Evolutionary conservation across 257 asterid species (phyloP).

Genomic region (Solanum etuberosum): DNA sequence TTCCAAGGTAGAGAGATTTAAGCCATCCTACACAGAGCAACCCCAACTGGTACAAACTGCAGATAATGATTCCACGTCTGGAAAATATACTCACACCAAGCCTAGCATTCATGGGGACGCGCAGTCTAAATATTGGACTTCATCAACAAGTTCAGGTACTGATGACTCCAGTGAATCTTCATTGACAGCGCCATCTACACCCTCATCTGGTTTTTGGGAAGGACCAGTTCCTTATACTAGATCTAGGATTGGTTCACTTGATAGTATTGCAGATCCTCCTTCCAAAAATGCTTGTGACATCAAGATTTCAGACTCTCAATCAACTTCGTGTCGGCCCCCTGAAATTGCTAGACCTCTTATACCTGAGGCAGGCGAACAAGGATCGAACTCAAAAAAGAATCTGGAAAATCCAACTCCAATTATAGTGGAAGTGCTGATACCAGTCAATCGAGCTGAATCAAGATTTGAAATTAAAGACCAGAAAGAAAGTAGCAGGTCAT

Average conservation of each 20-base stretch:
- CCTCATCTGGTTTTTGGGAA: conserved; percentile 62
- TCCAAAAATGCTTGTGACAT: conserved; percentile 11
- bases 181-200: conserved; percentile 40
- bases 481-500: conserved; percentile 16
- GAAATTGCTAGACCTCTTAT: conserved; percentile 6
- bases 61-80: conserved; percentile 3
- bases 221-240: conserved; percentile 32
- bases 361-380: conserved; percentile 5
- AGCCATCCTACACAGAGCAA: conserved; percentile 16
- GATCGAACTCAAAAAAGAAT: conserved; percentile 12
- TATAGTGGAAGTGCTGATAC: conserved; percentile 13
- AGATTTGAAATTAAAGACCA: conserved; percentile 14
- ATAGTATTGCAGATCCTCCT: conserved; percentile 11
- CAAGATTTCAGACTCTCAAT: conserved; percentile 11
- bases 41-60: conserved; percentile 10
- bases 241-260: conserved; percentile 22
- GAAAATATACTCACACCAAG: conserved; percentile 1
- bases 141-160: conserved; percentile 23
- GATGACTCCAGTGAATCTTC: conserved; percentile 29
- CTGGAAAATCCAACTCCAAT: conserved; percentile 9
- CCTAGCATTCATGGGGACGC: conserved; percentile 9
- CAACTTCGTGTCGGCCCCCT: conserved; percentile 8
- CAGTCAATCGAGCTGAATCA: conserved; percentile 3
- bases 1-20: conserved; percentile 6
- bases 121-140: conserved; percentile 18